Evolutionary conservation across 2,329 filamentous ascomycete species (phyloP).

Genomic region (Cordyceps cateniannulata): DNA sequence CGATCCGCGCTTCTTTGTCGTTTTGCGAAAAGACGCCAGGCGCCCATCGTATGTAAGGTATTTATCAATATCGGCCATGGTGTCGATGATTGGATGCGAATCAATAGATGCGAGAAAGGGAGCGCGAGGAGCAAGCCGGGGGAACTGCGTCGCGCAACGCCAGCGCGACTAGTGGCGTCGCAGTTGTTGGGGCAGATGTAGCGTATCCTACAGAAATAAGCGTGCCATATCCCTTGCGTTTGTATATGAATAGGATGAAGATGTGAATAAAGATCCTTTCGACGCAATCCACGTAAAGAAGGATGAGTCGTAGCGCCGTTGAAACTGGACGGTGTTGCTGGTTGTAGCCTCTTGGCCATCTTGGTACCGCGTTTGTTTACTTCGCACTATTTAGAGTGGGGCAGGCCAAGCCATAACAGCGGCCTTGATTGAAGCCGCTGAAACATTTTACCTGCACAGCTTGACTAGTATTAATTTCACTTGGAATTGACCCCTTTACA

Average conservation of each 20-base stretch:
- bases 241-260: neutral
- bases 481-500: no score
- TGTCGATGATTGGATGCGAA: slow-evolving; percentile 7
- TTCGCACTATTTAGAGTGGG: slow-evolving; percentile 16
- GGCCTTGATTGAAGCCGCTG: neutral
- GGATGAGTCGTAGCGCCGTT: neutral
- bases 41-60: slow-evolving; percentile 67
- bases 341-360: slow-evolving; percentile 1
- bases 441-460: neutral
- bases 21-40: slow-evolving; percentile 68
- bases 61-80: slow-evolving; percentile 35
- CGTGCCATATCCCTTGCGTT: slow-evolving; percentile 9
- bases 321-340: neutral
- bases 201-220: neutral
- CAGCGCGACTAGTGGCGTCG: neutral
- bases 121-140: neutral
- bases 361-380: slow-evolving; percentile 27
- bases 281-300: neutral
- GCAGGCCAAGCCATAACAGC: slow-evolving; percentile 1
- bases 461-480: no score
- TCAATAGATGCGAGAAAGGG: neutral
- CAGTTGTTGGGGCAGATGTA: neutral
- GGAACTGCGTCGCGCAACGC: neutral
- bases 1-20: slow-evolving; percentile 64
- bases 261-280: slow-evolving; percentile 2